Conservation (phyloP, 2,329 filamentous ascomycete genomes). For the Colletotrichum lentis region DNA sequence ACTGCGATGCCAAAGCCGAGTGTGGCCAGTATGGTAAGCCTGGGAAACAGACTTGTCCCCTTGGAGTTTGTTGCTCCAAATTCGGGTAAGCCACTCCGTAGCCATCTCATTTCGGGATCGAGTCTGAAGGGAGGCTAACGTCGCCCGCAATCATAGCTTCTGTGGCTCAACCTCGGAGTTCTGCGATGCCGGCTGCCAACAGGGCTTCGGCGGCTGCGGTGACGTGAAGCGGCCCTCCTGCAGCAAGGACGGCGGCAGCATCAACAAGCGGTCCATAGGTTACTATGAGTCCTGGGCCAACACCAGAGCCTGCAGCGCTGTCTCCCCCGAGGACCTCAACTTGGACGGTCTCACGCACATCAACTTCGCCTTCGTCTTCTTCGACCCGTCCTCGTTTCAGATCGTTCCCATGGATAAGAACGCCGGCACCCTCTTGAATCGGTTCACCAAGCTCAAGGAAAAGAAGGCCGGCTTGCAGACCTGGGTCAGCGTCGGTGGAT, state of each 20-base stretch:
- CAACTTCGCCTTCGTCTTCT: conserved; percentile 54
- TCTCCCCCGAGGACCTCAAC: conserved; percentile 36
- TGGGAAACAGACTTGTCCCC: neutral
- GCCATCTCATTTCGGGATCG: too few relatives aligned
- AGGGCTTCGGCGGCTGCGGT: neutral
- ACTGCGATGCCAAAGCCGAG: conserved; percentile 2
- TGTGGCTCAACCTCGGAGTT: neutral
- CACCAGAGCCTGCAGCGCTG: conserved; percentile 13
- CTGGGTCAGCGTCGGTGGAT: conserved; percentile 54
- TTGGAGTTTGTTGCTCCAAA: neutral
- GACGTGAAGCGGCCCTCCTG: neutral
- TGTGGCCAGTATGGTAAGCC: neutral
- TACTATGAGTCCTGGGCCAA: conserved; percentile 5
- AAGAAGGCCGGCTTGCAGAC: conserved; percentile 45
- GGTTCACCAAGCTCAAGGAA: conserved; percentile 47
- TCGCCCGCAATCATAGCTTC: neutral
- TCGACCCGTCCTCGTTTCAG: conserved; percentile 45
- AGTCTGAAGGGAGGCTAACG: too few relatives aligned
- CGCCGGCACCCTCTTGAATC: conserved; percentile 37
- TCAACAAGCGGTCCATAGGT: neutral
- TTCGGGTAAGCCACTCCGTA: too few relatives aligned
- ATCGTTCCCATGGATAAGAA: conserved; percentile 41
- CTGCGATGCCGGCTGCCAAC: neutral
- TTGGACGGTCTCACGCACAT: conserved; percentile 37
- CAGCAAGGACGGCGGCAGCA: neutral